Conservation (phyloP, 1,284 basidiomycete genomes). For the Leucoagaricus sp. region DNA sequence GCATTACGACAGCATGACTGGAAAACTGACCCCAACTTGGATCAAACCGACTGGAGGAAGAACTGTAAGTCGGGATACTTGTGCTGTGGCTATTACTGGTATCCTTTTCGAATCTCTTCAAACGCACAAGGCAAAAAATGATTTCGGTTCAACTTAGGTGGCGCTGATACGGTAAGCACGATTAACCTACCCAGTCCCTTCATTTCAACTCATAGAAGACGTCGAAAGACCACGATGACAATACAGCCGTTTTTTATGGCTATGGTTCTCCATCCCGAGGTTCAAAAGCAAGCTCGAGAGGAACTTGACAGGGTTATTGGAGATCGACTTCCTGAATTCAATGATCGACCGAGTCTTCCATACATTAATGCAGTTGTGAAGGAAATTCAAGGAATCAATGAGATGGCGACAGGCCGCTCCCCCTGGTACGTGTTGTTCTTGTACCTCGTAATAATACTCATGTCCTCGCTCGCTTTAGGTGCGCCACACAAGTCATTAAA, state of each 20-base stretch:
- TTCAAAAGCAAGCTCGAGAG: slow-evolving; percentile 39
- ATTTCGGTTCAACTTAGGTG: neutral
- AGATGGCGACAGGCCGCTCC: slow-evolving; percentile 28
- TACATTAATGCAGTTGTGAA: slow-evolving; percentile 25
- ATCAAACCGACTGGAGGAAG: slow-evolving; percentile 13
- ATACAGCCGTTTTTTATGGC: slow-evolving; percentile 11
- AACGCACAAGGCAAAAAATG: neutral
- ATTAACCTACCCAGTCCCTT: too few species aligned
- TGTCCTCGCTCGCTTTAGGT: slow-evolving; percentile 15
- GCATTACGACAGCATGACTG: slow-evolving; percentile 12
- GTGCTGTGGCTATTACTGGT: slow-evolving; percentile 18
- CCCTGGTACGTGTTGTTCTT: slow-evolving; percentile 26
- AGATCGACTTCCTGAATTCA: slow-evolving; percentile 39
- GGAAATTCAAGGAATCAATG: slow-evolving; percentile 21
- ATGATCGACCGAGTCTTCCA: slow-evolving; percentile 22
- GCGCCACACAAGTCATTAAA: slow-evolving; percentile 24
- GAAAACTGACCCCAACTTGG: slow-evolving; percentile 10
- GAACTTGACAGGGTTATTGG: slow-evolving; percentile 43
- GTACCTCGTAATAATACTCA: neutral
- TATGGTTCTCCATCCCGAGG: slow-evolving; percentile 33
- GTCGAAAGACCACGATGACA: neutral
- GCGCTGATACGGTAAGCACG: neutral
- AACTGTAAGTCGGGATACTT: slow-evolving; percentile 10
- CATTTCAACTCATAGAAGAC: neutral
- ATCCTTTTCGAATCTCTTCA: neutral